Evolutionary conservation across 2,329 filamentous ascomycete genomes (phyloP).

Genomic region (Fusarium algeriense): DNA sequence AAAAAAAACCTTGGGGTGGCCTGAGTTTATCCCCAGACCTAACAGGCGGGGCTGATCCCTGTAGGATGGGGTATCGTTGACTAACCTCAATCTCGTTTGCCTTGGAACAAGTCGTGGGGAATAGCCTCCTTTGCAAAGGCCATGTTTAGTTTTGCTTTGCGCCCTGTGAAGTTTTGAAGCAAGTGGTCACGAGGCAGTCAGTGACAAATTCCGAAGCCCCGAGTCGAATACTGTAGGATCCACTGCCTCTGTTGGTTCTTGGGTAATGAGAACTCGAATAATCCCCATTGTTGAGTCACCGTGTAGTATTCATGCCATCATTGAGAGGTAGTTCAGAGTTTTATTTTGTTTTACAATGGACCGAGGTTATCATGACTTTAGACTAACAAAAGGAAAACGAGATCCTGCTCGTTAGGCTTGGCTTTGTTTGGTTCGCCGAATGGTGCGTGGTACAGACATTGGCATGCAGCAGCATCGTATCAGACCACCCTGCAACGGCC

Average conservation of each 20-base stretch:
- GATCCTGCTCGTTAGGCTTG: constrained; percentile 16
- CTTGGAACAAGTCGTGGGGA: constrained; percentile 39
- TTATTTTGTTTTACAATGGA: not conserved
- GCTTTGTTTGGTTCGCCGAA: not conserved
- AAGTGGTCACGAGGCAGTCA: constrained; percentile 21
- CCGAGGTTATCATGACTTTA: not conserved
- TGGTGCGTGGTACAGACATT: constrained; percentile 12
- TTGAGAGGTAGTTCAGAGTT: not conserved
- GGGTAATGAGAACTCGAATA: constrained; percentile 10
- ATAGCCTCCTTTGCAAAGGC: constrained; percentile 16
- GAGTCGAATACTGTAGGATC: not conserved
- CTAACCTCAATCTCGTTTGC: constrained; percentile 44
- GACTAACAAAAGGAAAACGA: not conserved
- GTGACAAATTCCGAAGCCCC: constrained; percentile 12
- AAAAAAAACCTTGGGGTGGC: constrained; percentile 30
- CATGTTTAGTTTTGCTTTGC: constrained; percentile 29
- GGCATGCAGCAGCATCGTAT: constrained; percentile 21
- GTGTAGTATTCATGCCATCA: constrained; percentile 24
- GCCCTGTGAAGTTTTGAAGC: constrained; percentile 35
- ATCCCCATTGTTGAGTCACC: constrained; percentile 2
- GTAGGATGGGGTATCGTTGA: constrained; percentile 34
- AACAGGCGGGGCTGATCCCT: constrained; percentile 14
- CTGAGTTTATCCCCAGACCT: constrained; percentile 40
- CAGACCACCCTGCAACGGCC: constrained; percentile 30
- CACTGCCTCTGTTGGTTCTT: constrained; percentile 19